phyloP scores from a whole-genome alignment of 257 asterid genomes.

The Rehmannia glutinosa region DNA sequence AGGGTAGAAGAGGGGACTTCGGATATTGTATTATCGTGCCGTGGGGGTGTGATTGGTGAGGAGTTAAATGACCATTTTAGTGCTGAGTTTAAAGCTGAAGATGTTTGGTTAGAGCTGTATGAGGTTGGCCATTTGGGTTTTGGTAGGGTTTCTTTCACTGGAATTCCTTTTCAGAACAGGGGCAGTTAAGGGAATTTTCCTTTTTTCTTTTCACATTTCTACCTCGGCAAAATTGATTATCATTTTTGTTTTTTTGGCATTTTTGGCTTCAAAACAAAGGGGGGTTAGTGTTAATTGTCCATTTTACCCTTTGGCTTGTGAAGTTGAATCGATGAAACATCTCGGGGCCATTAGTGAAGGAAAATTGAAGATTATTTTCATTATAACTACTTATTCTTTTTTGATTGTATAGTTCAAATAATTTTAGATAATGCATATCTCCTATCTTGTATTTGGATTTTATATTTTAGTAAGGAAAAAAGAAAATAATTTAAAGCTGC shows the following conservation, averaged over 20 bases:
- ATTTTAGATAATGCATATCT: background rate
- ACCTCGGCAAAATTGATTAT: background rate
- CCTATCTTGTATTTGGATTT: background rate
- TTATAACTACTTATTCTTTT: background rate
- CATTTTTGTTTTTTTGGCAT: background rate
- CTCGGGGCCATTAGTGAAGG: background rate
- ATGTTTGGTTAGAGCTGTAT: conserved; percentile 68
- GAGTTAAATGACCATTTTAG: conserved; percentile 45
- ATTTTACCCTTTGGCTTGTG: conserved; percentile 18
- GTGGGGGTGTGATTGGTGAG: conserved; percentile 19
- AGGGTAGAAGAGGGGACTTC: conserved; percentile 17
- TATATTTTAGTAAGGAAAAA: background rate
- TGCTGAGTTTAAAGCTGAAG: conserved; percentile 51
- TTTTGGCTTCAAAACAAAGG: background rate
- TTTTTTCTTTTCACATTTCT: background rate
- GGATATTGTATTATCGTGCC: conserved; percentile 23
- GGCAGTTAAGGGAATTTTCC: conserved; percentile 24
- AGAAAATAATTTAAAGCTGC: background rate
- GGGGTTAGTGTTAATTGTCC: background rate
- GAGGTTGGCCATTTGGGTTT: conserved; percentile 77
- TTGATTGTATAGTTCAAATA: too few species aligned
- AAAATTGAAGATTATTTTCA: background rate
- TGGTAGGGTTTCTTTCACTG: conserved; percentile 93
- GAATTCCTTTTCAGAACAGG: conserved; percentile 43
- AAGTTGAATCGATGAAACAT: background rate